These are phyloP conservation scores for Yamadazyma dendronema DNA, from an alignment of 1,139 yeast species.

Conservation along the genomic window DNA sequence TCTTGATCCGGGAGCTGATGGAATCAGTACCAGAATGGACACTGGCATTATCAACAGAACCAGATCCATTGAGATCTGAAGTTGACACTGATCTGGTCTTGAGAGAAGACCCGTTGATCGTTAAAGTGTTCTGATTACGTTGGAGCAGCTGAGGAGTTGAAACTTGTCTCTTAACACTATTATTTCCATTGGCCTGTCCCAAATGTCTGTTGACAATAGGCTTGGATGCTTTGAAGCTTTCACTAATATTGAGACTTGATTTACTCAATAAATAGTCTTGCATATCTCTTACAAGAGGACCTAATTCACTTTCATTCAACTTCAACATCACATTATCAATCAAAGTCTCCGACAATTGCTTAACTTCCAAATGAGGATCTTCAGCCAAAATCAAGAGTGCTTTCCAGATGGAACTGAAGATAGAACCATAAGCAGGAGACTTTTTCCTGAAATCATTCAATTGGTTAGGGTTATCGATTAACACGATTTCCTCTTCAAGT, in stretches of 20 bases:
- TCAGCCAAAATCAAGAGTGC: conserved; percentile 75
- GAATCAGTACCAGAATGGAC: conserved; percentile 33
- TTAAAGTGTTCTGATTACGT: conserved; percentile 28
- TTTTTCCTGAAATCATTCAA: conserved; percentile 59
- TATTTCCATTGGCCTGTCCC: conserved; percentile 12
- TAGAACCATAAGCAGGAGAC: conserved; percentile 80
- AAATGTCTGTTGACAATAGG: conserved; percentile 33
- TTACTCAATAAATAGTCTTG: conserved; percentile 61
- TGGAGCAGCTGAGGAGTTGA: conserved; percentile 34
- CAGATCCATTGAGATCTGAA: conserved; percentile 15
- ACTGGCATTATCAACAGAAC: conserved; percentile 12
- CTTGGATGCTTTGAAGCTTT: conserved; percentile 35
- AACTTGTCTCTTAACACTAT: conserved; percentile 28
- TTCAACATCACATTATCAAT: conserved; percentile 72
- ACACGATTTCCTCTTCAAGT: conserved; percentile 73
- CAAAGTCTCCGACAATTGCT: conserved; percentile 66
- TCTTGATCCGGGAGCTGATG: conserved; percentile 36
- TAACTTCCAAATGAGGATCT: conserved; percentile 88
- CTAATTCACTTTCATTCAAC: conserved; percentile 66
- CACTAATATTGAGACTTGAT: conserved; percentile 41
- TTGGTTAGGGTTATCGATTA: conserved; percentile 58
- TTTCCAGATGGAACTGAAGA: conserved; percentile 88
- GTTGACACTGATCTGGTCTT: conserved; percentile 37
- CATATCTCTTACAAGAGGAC: conserved; percentile 62
- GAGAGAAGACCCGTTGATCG: conserved; percentile 28